phyloP scores from a whole-genome alignment of 2,329 filamentous ascomycete genomes.

The Diaporthe citriasiana region DNA sequence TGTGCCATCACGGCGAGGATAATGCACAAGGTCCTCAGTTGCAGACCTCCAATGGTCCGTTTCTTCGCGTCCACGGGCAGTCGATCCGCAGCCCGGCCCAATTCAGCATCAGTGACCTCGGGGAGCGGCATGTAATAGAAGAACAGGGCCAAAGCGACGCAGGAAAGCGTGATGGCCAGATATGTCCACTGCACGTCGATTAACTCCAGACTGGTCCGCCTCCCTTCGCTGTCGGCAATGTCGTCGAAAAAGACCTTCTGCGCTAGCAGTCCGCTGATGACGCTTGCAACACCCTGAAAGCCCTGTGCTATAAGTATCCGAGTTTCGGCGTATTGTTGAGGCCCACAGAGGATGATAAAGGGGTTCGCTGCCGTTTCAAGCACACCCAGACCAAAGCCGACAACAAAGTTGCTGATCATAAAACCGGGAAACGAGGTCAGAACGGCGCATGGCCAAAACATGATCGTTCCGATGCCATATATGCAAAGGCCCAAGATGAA shows the following conservation, averaged over 20 bases:
- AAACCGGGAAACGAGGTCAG: slow-evolving; percentile 83
- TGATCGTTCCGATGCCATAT: slow-evolving; percentile 83
- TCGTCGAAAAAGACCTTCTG: slow-evolving; percentile 80
- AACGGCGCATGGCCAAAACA: slow-evolving; percentile 87
- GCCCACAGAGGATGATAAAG: slow-evolving; percentile 79
- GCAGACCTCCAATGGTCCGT: slow-evolving; percentile 62
- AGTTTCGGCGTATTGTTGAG: slow-evolving; percentile 79
- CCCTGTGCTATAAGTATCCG: slow-evolving; percentile 82
- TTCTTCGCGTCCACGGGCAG: slow-evolving; percentile 66
- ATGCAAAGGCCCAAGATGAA: slow-evolving; percentile 84
- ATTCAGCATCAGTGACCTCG: slow-evolving; percentile 70
- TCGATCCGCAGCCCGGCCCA: slow-evolving; percentile 62
- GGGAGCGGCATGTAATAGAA: slow-evolving; percentile 78
- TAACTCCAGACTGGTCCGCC: slow-evolving; percentile 63
- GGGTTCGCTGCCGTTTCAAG: slow-evolving; percentile 87
- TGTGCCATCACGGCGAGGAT: slow-evolving; percentile 81
- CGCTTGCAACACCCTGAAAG: slow-evolving; percentile 81
- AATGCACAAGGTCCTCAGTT: slow-evolving; percentile 70
- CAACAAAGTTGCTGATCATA: slow-evolving; percentile 79
- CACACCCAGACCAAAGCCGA: slow-evolving; percentile 81
- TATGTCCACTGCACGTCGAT: slow-evolving; percentile 89
- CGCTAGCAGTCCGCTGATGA: slow-evolving; percentile 80
- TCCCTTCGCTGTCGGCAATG: slow-evolving; percentile 57
- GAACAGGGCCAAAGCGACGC: slow-evolving; percentile 77
- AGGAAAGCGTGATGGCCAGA: slow-evolving; percentile 82